Base-by-base conservation (phyloP, 164 flowering plant species). In the Sextonia rubra region DNA sequence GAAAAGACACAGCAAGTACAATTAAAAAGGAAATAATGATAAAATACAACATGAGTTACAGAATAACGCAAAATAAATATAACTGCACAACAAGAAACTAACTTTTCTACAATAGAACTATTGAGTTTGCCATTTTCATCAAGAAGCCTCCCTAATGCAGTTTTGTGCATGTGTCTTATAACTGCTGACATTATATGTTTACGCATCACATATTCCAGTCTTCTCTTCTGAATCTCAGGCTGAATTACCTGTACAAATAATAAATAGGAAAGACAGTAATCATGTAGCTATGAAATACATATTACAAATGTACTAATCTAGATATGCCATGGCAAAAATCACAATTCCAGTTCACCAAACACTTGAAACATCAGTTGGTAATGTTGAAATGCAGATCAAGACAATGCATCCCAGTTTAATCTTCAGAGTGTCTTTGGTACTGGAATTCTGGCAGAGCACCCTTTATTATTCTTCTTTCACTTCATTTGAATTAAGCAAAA, bases 141-240 rank as follows among this genome's bases (percentile, higher is more conserved):
- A 15, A 83, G 77, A n/a, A 95, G 90, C 81, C 78, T 87, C 74
- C 94, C 98, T 1, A 88, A 69, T 61, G 89, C 78, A 52, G 68
- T 85, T 81, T 18, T 80, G 69, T 76, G 83, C 71, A 89, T 61
- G 77, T 90, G 86, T 70, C 70, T 83, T 23, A 95, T 74, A 47
- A 95, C 66, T 74, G 92, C 93, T 64, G 92, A 84, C 64, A 90
- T 83, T 23, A 92, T 88, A 82, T 86, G 93, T 80, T 85, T 93
- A 74, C 86, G 92, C 85, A 84, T 88, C 22, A 78, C 91, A 82
- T 73, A 95, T 68, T 81, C 91, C 69, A 92, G 70, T 66, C 78
- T 77, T 64, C 98, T 83, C 77, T 72, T 85, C 77, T 92, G 98
- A 30, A 94, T 87, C 98, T 91, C 86, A 49, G 99, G 99, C 81